Base-by-base conservation (phyloP, 768 basidiomycete genomes). In the Trametes sanguinea region DNA sequence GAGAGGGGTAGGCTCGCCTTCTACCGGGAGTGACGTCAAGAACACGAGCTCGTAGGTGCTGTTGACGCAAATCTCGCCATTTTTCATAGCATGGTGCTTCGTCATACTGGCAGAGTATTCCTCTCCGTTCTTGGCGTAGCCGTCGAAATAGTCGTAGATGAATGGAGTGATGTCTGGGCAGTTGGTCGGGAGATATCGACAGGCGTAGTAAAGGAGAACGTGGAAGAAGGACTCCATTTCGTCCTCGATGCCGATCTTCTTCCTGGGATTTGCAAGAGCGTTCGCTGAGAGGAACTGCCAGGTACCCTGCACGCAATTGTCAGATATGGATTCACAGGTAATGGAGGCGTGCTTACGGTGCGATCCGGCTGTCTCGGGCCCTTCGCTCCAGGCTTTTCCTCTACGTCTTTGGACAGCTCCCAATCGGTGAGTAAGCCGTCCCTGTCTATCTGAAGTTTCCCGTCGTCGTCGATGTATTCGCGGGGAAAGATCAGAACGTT, bases 161-260 rank as follows among this genome's bases (percentile, higher is more conserved):
- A 57, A 57, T 2, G 4, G 22, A 4, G 17, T 22, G n/a, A 62
- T 37, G 43, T 37, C 43, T 10, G 10, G 14, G 43, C 40, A 40
- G 17, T 62, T 62, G 48, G 33, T 37, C 2, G 39, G 46, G 35
- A 61, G 54, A 54, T 43, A 51, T 16, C 60, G 60, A 17, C 55
- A 48, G 11, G 60, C 52, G 30, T 51, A 30, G 54, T 51, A 61
- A 40, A 61, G 40, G 2, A 51, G 10, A 30, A 61, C 40, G 40
- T 61, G 60, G 47, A 61, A 61, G 60, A 61, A 37, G 2, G 60
- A 55, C 17, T 61, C 60, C 37, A 61, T 47, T 16, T 61, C 60
- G 40, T 61, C 60, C 37, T 54, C 52, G 5, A 54, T 11, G 29
- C 3, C n/a, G 46, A 61, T 54, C 46, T 48, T 37, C 29, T 54